A percentile compares a stretch with the other conserved stretches of the same genome.
Conservation (phyloP, 805 yeast genomes). For the Grigorovia transvaalensis region DNA sequence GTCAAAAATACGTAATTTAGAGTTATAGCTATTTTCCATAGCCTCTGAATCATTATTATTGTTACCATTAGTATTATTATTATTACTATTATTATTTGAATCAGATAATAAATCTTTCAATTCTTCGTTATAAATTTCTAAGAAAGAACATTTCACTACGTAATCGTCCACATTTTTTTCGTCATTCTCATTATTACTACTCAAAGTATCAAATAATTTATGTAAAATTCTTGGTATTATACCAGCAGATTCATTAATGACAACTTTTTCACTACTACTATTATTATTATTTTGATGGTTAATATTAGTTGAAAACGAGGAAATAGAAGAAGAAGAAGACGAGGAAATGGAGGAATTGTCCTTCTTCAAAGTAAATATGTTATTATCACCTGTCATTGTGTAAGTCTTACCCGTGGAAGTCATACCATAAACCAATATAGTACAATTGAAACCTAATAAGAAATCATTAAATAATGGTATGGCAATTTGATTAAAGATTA, state of each 20-base stretch:
- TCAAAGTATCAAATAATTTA: constrained; percentile 44
- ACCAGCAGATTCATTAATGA: constrained; percentile 44
- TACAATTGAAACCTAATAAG: constrained; percentile 66
- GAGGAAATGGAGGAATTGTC: no score
- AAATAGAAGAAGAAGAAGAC: neutral
- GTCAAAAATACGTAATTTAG: constrained; percentile 43
- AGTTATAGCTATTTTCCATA: neutral
- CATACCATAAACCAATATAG: constrained; percentile 83
- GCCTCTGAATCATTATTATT: neutral
- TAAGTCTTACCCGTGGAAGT: constrained; percentile 87
- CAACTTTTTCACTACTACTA: constrained; percentile 13
- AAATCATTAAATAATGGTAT: constrained; percentile 55
- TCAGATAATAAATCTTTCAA: constrained; percentile 50
- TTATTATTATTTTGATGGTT: neutral
- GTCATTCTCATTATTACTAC: neutral
- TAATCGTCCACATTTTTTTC: constrained; percentile 32
- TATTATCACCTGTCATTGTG: constrained; percentile 64
- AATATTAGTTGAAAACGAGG: neutral
- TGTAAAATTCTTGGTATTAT: constrained; percentile 52
- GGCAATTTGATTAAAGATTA: constrained; percentile 58
- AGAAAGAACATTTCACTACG: constrained; percentile 65
- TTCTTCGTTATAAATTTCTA: constrained; percentile 84
- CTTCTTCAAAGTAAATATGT: constrained; percentile 5
- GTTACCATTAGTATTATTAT: constrained; percentile 1
- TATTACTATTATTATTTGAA: constrained; percentile 10